Conservation (phyloP, 2,329 filamentous ascomycete species). For the Emmonsia crescens region DNA sequence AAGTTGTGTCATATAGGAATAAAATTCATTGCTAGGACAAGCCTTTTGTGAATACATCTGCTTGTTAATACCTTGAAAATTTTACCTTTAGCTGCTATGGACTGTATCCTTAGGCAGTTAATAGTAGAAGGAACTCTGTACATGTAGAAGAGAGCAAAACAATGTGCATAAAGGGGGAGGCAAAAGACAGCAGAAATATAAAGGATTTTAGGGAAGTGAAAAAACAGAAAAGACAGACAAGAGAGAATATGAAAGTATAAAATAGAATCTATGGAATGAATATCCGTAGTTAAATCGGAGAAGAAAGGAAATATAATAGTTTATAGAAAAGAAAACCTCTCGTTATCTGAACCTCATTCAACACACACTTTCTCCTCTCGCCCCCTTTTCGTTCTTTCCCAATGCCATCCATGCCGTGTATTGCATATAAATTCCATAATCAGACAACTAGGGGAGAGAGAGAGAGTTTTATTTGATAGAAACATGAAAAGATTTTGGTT, state of each 20-base stretch:
- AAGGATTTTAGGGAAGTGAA: not conserved
- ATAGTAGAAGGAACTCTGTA: not conserved
- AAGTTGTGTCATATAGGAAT: too few species aligned
- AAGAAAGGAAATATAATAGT: not conserved
- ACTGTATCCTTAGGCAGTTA: not conserved
- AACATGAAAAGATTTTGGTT: not conserved
- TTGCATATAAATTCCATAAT: not conserved
- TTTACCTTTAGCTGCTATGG: not conserved
- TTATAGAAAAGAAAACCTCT: not conserved
- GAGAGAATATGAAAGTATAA: not conserved
- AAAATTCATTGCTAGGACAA: not conserved
- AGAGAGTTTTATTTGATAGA: too few species aligned
- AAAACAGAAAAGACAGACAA: not conserved
- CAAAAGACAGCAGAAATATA: not conserved
- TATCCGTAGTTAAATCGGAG: not conserved
- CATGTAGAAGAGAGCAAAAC: not conserved
- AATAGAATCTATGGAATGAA: not conserved
- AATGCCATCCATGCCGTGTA: not conserved
- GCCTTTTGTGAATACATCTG: not conserved
- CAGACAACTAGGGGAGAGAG: not conserved
- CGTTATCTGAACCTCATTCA: not conserved
- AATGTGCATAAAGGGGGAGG: not conserved
- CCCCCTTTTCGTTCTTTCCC: not conserved
- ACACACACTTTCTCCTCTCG: not conserved
- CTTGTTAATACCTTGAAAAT: not conserved